Evolutionary conservation across 805 yeast species (phyloP), one percentile per base, ranked within the genome.

Genomic region (Nakazawaea siamensis): DNA sequence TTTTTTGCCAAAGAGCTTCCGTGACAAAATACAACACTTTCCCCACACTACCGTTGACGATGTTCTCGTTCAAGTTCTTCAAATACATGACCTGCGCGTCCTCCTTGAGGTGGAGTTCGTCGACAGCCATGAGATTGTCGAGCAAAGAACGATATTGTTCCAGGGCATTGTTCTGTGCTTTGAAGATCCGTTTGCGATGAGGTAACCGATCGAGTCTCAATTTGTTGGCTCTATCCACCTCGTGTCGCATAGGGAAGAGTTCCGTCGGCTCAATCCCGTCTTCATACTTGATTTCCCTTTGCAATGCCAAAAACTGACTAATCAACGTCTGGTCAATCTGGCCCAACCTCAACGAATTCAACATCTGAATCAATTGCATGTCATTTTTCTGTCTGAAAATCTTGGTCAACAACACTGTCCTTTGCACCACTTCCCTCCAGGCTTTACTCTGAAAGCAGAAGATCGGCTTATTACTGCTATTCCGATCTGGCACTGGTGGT

Each of bases 11-110:
- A 43, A 44, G 45, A 35, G 23, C 39, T 23, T 50, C 50, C 45
- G 43, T 39, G 32, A 69, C 56, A 43, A 81, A 78, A 13, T 69
- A 76, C 6, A 74, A 45, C 1, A 92, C 80, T 25, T 67, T 73
- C 0, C 99, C 99, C 25, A 90, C 62, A 0, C 96, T 74, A 3
- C 99, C 98, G 58, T 92, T 92, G 27, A 92, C 97, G 25, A 92
- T 61, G 2, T 65, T 58, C 8, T 75, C 80, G 43, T 84, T 88
- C 19, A 71, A 66, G 52, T 92, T 92, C 48, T 83, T 85, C 44
- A 92, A 59, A 68, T 85, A 76, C 96, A 92, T 88, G 2, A 92
- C 97, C 55, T 92, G 98, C 0, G 96, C 94, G 24, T 85, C 86
- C 36, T 73, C 77, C 53, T 88, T 90, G 43, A 92, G 59, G 2